phyloP scores from a whole-genome alignment of 225 moss, liverwort and hornwort genomes.

The Thuidium tamariscinum region DNA sequence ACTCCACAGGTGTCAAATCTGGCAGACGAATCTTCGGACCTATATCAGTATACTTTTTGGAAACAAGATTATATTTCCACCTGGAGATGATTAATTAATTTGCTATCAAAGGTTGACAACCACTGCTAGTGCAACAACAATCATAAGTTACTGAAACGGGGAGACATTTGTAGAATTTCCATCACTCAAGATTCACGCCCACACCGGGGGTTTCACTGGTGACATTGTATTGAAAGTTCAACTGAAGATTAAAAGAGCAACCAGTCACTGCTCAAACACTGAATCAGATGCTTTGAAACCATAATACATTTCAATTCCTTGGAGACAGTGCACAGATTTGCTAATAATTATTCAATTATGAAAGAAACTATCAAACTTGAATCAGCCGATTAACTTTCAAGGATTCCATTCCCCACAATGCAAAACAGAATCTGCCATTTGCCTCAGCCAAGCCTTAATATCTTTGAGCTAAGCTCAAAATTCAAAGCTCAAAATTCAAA shows the following conservation, averaged over 20 bases:
- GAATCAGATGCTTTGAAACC: neutral
- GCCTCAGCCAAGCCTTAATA: neutral
- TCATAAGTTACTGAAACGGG: neutral
- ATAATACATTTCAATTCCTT: neutral
- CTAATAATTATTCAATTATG: neutral
- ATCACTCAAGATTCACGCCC: neutral
- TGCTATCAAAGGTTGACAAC: neutral
- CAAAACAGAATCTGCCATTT: too few species aligned
- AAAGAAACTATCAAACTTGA: too few species aligned
- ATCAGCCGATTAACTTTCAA: neutral
- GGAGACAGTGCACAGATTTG: neutral
- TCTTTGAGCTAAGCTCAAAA: neutral
- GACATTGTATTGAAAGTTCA: neutral
- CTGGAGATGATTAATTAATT: neutral
- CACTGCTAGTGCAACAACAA: neutral
- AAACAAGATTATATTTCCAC: neutral
- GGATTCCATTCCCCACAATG: too few species aligned
- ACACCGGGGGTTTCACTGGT: neutral
- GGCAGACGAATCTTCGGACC: neutral
- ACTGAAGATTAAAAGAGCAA: neutral
- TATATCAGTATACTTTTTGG: too few species aligned
- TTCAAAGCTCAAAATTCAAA: neutral
- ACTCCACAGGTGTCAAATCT: neutral
- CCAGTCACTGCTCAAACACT: neutral
- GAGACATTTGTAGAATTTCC: neutral